These are phyloP conservation scores for Corylus americana DNA, from an alignment of 306 rosid genomes.

Conservation along the genomic window DNA sequence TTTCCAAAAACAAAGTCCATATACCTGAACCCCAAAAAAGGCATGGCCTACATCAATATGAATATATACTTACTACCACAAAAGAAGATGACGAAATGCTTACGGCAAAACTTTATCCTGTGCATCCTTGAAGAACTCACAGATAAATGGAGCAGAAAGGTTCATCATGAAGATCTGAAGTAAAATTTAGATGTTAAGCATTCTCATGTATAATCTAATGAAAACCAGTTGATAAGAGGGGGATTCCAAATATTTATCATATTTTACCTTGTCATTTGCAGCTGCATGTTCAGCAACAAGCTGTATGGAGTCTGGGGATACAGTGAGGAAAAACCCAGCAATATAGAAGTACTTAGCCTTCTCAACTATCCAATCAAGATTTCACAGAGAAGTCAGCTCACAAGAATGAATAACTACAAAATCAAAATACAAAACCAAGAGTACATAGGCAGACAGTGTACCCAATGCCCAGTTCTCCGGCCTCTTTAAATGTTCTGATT, in stretches of 20 bases:
- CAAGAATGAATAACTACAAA: background rate
- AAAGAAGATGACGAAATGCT: constrained; percentile 19
- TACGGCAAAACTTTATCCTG: constrained; percentile 80
- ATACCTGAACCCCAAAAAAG: constrained; percentile 46
- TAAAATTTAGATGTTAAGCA: background rate
- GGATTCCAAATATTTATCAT: background rate
- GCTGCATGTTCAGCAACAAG: constrained; percentile 93
- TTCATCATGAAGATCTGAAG: constrained; percentile 83
- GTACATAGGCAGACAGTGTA: constrained; percentile 20
- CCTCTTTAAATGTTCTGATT: constrained; percentile 74
- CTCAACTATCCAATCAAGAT: constrained; percentile 37
- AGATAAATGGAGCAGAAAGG: constrained; percentile 96
- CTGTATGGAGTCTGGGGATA: constrained; percentile 90
- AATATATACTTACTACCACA: background rate
- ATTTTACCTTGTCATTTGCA: constrained; percentile 69
- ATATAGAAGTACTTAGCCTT: constrained; percentile 89
- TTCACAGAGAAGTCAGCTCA: background rate
- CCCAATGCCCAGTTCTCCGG: constrained; percentile 97
- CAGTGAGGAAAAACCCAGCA: constrained; percentile 97
- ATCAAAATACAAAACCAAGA: background rate
- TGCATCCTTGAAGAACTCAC: constrained; percentile 88
- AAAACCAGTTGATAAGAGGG: constrained; percentile 1
- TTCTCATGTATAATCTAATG: background rate
- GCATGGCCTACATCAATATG: background rate
- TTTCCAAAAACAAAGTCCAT: constrained; percentile 89